Percentiles rank a stretch among this genome's conserved stretches.
These are phyloP conservation scores for Vickermania spadyakhi DNA, from an alignment of 208 protist species.

Conservation along the genomic window DNA sequence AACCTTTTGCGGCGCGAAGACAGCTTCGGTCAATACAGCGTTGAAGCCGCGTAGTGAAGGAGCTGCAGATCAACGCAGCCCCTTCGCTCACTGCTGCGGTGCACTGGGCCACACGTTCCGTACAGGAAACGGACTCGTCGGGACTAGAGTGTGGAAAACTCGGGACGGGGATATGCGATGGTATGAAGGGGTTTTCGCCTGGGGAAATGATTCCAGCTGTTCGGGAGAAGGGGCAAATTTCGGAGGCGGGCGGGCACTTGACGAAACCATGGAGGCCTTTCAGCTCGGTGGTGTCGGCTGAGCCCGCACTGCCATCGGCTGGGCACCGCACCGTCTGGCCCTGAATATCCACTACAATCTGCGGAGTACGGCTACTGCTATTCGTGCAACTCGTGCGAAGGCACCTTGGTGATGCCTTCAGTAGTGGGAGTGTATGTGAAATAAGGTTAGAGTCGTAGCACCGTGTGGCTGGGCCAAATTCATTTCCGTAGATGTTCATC, in stretches of 20 bases:
- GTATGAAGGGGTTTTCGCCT: no score
- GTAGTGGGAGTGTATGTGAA: constrained; percentile 13
- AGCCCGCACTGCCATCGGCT: constrained; percentile 17
- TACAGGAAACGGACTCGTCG: no score
- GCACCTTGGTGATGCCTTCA: constrained; percentile 17
- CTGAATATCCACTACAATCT: constrained; percentile 31
- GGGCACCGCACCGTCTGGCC: constrained; percentile 38
- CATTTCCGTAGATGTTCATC: constrained; percentile 30
- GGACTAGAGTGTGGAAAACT: no score
- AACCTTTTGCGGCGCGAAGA: not conserved
- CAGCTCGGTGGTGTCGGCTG: constrained; percentile 23
- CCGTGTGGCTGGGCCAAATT: constrained; percentile 14
- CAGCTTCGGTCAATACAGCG: not conserved
- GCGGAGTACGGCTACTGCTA: constrained; percentile 1
- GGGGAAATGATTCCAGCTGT: not conserved
- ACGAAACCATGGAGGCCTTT: constrained; percentile 24
- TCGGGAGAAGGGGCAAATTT: constrained; percentile 3
- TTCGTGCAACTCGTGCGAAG: constrained; percentile 32
- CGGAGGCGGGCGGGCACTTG: constrained; percentile 4
- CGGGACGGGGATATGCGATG: no score
- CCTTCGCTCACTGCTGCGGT: not conserved
- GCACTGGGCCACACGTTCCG: not conserved
- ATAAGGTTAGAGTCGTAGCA: constrained; percentile 43
- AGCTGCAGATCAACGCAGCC: not conserved
- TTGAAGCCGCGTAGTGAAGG: not conserved